Conservation (phyloP, 495 filamentous ascomycete species). For the Mytilinidion resinicola region DNA sequence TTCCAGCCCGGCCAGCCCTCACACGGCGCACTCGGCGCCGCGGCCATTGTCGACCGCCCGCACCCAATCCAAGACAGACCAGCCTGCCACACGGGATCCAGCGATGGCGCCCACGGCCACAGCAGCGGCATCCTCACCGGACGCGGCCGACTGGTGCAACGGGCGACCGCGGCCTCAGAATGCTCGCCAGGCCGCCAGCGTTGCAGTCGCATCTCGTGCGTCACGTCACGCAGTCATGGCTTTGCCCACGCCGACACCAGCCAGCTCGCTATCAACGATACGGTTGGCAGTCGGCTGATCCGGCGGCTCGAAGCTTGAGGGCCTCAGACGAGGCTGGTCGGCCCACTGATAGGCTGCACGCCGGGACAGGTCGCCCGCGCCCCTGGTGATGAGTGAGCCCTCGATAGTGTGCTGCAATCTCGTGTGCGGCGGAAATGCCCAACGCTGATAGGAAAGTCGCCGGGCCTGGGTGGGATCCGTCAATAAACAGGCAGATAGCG, state of each 20-base stretch:
- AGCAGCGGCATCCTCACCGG: no score
- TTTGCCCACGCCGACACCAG: no score
- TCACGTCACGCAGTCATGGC: not conserved
- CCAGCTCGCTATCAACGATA: no score
- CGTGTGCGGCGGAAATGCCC: slow-evolving; percentile 16
- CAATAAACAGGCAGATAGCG: slow-evolving; percentile 17
- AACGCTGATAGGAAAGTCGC: slow-evolving; percentile 7
- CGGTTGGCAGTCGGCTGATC: not conserved
- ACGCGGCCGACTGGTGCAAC: not conserved
- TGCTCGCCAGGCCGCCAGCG: not conserved
- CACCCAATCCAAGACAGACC: no score
- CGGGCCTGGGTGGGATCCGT: slow-evolving; percentile 4
- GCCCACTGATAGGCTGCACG: not conserved
- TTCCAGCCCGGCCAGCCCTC: no score
- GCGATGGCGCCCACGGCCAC: no score
- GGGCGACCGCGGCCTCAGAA: not conserved
- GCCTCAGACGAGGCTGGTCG: not conserved
- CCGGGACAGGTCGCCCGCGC: not conserved
- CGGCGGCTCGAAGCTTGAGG: not conserved
- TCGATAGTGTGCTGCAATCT: slow-evolving; percentile 23
- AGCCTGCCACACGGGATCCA: no score
- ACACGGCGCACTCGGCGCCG: no score
- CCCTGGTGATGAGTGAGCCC: not conserved
- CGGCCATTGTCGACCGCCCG: no score
- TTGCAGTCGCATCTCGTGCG: not conserved